phyloP scores from a whole-genome alignment of 768 basidiomycete species.

The Boletus sensibilis region DNA sequence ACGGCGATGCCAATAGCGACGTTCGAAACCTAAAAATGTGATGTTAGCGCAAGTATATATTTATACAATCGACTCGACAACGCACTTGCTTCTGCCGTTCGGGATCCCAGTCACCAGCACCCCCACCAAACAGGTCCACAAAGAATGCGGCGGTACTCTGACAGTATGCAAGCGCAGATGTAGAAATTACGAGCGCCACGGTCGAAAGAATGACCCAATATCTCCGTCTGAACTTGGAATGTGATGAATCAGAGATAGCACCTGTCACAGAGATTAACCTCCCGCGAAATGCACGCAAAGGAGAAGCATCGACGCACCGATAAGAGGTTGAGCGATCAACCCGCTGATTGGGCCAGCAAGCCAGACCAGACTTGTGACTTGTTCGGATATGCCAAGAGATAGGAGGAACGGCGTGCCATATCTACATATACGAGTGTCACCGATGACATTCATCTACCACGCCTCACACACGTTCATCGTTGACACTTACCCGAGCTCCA shows the following conservation, averaged over 20 bases:
- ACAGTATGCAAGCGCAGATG: conserved; percentile 81
- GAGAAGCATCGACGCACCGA: conserved; percentile 53
- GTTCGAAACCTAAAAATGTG: conserved; percentile 51
- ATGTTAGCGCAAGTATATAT: background rate
- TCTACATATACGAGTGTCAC: conserved; percentile 40
- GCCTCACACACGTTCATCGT: background rate
- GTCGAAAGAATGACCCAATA: conserved; percentile 95
- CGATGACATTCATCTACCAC: background rate
- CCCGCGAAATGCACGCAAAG: background rate
- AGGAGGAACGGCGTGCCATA: conserved; percentile 96
- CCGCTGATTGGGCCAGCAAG: conserved; percentile 93
- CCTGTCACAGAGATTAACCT: conserved; percentile 44
- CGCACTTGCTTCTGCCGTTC: conserved; percentile 59
- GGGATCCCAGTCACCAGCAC: conserved; percentile 87
- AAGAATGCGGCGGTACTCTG: conserved; percentile 65
- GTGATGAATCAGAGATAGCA: conserved; percentile 92
- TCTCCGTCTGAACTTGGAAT: conserved; percentile 85
- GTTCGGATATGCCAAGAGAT: conserved; percentile 76
- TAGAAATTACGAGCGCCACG: conserved; percentile 72
- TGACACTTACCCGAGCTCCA: conserved; percentile 78
- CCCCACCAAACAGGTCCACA: conserved; percentile 74
- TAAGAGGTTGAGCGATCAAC: conserved; percentile 93
- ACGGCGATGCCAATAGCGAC: conserved; percentile 85
- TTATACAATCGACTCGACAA: background rate
- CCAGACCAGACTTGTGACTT: conserved; percentile 94